A percentile compares a stretch with the other conserved stretches of the same genome.
These are phyloP conservation scores for Hortaea werneckii DNA, from an alignment of 2,329 filamentous ascomycete genomes.

Conservation along the genomic window DNA sequence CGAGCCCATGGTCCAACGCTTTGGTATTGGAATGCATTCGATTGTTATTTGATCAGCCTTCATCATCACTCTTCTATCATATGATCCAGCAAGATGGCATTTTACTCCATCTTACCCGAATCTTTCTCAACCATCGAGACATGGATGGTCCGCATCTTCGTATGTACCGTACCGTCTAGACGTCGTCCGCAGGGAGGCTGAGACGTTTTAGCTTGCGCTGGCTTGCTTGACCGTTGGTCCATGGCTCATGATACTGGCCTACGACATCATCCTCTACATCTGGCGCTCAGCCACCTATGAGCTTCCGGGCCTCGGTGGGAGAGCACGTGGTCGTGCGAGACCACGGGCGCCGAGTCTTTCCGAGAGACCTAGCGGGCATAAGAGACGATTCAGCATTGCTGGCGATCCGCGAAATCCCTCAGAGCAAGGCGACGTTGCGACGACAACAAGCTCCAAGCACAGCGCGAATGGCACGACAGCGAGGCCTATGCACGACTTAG, in stretches of 20 bases:
- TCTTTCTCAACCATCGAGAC: slow-evolving; percentile 48
- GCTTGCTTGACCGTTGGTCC: slow-evolving; percentile 52
- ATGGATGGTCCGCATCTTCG: slow-evolving; percentile 53
- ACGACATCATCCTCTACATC: slow-evolving; percentile 54
- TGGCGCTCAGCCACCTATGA: slow-evolving; percentile 50
- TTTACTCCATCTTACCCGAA: slow-evolving; percentile 55
- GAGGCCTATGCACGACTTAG: neutral
- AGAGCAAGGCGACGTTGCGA: slow-evolving; percentile 12
- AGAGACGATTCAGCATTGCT: slow-evolving; percentile 34
- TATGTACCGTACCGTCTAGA: slow-evolving; percentile 30
- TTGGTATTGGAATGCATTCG: too few species aligned
- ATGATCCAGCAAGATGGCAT: slow-evolving; percentile 40
- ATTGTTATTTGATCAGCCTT: too few species aligned
- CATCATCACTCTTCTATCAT: too few species aligned
- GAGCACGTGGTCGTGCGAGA: slow-evolving; percentile 48
- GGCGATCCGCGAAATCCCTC: slow-evolving; percentile 8
- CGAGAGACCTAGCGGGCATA: slow-evolving; percentile 44
- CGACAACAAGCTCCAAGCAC: slow-evolving; percentile 17
- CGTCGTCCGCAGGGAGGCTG: neutral
- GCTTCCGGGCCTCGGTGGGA: slow-evolving; percentile 49
- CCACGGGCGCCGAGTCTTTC: slow-evolving; percentile 53
- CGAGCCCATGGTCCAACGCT: too few species aligned
- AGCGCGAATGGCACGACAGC: slow-evolving; percentile 6
- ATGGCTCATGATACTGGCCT: slow-evolving; percentile 51
- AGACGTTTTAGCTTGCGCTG: slow-evolving; percentile 44